Percentiles rank a stretch among this genome's conserved stretches.
These are phyloP conservation scores for Sicyos edulis DNA, from an alignment of 306 rosid genomes.

Conservation along the genomic window DNA sequence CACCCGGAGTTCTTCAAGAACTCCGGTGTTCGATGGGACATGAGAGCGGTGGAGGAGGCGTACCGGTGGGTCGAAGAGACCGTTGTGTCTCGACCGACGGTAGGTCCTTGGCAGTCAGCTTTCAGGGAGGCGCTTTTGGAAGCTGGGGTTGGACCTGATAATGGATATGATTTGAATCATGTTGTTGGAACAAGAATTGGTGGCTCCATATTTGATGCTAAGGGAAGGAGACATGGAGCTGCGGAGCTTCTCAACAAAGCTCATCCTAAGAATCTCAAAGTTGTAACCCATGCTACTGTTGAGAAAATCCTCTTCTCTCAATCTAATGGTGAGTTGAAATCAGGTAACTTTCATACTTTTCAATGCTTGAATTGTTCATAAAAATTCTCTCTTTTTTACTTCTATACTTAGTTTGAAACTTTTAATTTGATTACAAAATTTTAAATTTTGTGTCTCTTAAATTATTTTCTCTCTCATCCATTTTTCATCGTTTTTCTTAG, in stretches of 20 bases:
- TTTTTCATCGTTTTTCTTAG: too few species aligned
- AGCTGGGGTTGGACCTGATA: slow-evolving; percentile 23
- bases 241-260: not conserved
- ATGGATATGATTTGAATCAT: slow-evolving; percentile 24
- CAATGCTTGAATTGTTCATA: too few species aligned
- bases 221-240: slow-evolving; percentile 28
- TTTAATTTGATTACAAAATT: not conserved
- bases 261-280: slow-evolving; percentile 17
- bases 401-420: not conserved
- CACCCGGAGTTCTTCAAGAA: slow-evolving; percentile 1
- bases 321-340: not conserved
- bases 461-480: too few species aligned
- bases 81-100: not conserved
- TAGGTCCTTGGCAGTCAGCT: slow-evolving; percentile 9
- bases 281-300: slow-evolving; percentile 24
- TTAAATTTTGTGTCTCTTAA: too few species aligned
- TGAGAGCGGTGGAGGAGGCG: slow-evolving; percentile 12
- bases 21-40: slow-evolving; percentile 24
- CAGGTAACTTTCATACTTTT: too few species aligned
- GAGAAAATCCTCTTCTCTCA: slow-evolving; percentile 25
- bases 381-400: too few species aligned
- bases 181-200: slow-evolving; percentile 14
- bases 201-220: slow-evolving; percentile 23
- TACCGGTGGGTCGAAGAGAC: slow-evolving; percentile 29
- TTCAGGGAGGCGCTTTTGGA: slow-evolving; percentile 20